Evolutionary conservation across 1,284 basidiomycete species (phyloP), one percentile per base, ranked within the genome.

Genomic region (Thecaphora thlaspeos): DNA sequence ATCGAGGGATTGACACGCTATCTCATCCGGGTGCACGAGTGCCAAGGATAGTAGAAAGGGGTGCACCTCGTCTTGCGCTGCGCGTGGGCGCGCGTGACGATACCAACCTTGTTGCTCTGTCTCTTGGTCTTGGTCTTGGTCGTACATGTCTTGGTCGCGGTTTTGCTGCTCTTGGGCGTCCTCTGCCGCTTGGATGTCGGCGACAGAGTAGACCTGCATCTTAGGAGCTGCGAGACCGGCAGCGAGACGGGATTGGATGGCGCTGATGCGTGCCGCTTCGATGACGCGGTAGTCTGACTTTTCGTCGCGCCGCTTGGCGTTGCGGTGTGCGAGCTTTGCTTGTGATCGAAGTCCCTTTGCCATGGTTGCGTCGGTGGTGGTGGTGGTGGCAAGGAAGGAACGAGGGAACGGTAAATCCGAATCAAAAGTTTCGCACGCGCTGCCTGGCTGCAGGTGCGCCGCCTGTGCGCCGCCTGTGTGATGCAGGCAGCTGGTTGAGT

Each of bases 301-400:
- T 26, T 67, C 86, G 48, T 85, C 82, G 75, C 86, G 83, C 57
- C 94, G 87, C 81, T 95, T 96, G 74, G 88, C 87, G 15, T 87
- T 83, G 61, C 93, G 86, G 75, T 87, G 89, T 30, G 86, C 82
- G 47, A 91, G 87, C 80, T 95, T 95, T 60, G 85, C 83, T 81
- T 92, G 94, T 18, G 90, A 90, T 75, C 92, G 85, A 46, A 88
- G 84, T 39, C 90, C 92, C 82, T 96, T 97, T 53, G 90, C 92
- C 93, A 96, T 94, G 39, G 67, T 76, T 55, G 60, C 32, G 21
- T 12, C 2, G 39, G 10, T 24, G 15, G 40, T 11, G 11, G 32
- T 17, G 32, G 15, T 14, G 32, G 32, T 34, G 32, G 7, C 8
- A 30, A 23, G 39, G 39, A 24, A 10, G 39, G 14, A 4, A 4